Evolutionary conservation across 108 stramenopile species (phyloP).

Genomic region (Parmales sp.): DNA sequence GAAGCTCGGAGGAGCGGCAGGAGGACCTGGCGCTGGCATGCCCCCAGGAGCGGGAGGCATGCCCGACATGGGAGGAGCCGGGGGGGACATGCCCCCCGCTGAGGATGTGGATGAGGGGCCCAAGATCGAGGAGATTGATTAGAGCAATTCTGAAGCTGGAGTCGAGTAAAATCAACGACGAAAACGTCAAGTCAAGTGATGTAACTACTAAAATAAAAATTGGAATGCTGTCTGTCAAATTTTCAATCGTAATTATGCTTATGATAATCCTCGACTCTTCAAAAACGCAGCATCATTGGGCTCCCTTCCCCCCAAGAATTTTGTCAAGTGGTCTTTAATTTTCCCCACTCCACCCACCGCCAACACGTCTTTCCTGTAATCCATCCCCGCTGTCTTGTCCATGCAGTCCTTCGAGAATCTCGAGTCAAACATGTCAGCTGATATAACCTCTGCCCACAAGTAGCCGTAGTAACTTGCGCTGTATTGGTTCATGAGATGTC

Average conservation of each 20-base stretch:
- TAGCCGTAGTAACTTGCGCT: conserved; percentile 35
- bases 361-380: conserved; percentile 34
- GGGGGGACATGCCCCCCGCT: conserved; percentile 33
- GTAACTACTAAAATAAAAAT: no score
- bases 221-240: no score
- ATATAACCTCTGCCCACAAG: conserved; percentile 37
- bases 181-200: no score
- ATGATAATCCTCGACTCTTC: no score
- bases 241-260: no score
- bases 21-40: conserved; percentile 52
- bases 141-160: no score
- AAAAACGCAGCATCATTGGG: conserved; percentile 33
- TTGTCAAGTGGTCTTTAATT: conserved; percentile 34
- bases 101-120: conserved; percentile 63
- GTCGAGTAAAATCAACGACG: no score
- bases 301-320: conserved; percentile 25
- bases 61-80: conserved; percentile 58
- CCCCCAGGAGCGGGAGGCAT: conserved; percentile 52
- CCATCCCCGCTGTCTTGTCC: conserved; percentile 31
- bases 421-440: conserved; percentile 35
- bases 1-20: conserved; percentile 57
- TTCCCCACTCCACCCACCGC: conserved; percentile 34
- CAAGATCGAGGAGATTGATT: conserved; percentile 78
- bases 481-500: conserved; percentile 44
- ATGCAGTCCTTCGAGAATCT: conserved; percentile 32